Conservation (phyloP, 352 stramenopile genomes). For the Globisporangium camurandrum region DNA sequence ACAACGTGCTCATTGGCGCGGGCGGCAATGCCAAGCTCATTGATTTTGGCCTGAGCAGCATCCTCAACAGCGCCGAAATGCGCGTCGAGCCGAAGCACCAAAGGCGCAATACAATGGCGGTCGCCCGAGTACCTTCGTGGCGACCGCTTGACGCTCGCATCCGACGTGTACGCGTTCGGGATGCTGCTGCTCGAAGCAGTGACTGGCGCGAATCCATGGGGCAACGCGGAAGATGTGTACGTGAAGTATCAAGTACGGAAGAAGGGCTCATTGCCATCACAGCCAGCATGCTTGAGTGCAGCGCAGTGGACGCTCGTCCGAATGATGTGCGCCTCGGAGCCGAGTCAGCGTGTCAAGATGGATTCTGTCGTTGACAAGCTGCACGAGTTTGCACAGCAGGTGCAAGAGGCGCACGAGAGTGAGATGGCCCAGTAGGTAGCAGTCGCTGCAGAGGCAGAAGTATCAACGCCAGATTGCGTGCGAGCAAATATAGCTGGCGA, state of each 20-base stretch:
- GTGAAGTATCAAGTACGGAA: constrained; percentile 6
- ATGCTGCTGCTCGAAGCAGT: constrained; percentile 17
- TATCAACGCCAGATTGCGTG: no score
- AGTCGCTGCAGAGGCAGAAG: no score
- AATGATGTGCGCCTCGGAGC: constrained; percentile 10
- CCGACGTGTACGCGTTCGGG: constrained; percentile 18
- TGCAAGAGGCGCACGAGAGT: no score
- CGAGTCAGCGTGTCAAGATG: constrained; percentile 1
- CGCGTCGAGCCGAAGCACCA: not conserved
- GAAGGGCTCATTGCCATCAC: not conserved
- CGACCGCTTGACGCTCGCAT: not conserved
- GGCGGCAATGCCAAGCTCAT: constrained; percentile 13
- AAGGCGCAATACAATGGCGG: not conserved
- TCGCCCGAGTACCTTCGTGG: constrained; percentile 4
- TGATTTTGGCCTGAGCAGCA: constrained; percentile 13
- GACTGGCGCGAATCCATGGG: constrained; percentile 10
- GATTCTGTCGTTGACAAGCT: constrained; percentile 3
- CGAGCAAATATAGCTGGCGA: no score
- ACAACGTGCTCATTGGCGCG: constrained; percentile 30
- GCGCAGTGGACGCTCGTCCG: constrained; percentile 10
- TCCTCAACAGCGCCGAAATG: not conserved
- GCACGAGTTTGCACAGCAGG: constrained; percentile 1
- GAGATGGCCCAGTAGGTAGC: no score
- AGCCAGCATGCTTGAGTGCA: not conserved
- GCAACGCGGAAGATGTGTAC: not conserved